phyloP scores from a whole-genome alignment of 352 stramenopile genomes.

The Pythium sukuiense region DNA sequence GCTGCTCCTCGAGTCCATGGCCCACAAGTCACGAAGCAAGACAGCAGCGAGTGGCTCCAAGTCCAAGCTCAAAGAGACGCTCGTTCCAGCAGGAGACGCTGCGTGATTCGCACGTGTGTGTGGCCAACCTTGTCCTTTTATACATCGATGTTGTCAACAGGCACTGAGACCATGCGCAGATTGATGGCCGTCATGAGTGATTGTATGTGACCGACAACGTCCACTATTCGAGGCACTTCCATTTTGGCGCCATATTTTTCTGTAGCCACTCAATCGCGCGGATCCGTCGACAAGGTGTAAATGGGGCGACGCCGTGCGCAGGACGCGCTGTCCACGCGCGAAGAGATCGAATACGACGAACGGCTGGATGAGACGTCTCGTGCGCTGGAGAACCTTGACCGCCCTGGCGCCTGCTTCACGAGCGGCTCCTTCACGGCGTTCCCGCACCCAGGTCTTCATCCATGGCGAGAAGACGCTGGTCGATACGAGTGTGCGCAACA shows the following conservation, averaged over 20 bases:
- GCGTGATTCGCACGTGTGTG: too few relatives aligned
- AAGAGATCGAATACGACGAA: conserved; percentile 12
- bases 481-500: conserved; percentile 12
- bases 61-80: background rate
- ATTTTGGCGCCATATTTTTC: conserved; percentile 4
- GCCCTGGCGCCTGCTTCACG: conserved; percentile 9
- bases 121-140: too few relatives aligned
- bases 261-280: background rate
- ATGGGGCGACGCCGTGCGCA: conserved; percentile 1
- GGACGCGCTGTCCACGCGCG: background rate
- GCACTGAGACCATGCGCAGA: too few relatives aligned
- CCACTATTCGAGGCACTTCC: background rate
- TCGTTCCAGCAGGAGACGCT: background rate
- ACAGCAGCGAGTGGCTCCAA: background rate
- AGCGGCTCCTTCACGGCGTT: conserved; percentile 6
- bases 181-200: too few relatives aligned
- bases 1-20: background rate
- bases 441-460: conserved; percentile 4
- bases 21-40: background rate
- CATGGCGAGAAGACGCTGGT: conserved; percentile 11
- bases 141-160: too few relatives aligned
- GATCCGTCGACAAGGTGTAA: background rate
- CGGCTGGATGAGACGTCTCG: conserved; percentile 3
- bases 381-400: conserved; percentile 13
- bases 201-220: background rate